Percentiles rank a stretch among this genome's conserved stretches.
These are phyloP conservation scores for Phlyctochytrium arcticum DNA, from an alignment of 192 early-diverging fungal genomes.

Conservation along the genomic window DNA sequence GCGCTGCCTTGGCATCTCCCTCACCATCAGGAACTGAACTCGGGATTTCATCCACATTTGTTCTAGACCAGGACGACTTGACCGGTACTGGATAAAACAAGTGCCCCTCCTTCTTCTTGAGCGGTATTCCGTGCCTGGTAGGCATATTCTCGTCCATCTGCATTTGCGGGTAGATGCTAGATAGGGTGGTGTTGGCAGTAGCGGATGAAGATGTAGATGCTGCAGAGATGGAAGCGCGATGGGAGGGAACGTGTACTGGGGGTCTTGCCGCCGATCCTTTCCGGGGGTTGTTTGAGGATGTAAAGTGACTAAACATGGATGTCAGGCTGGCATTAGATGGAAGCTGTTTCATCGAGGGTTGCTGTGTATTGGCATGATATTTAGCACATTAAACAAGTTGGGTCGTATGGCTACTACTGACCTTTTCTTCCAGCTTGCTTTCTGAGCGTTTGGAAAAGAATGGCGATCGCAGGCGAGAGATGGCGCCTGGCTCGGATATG, in stretches of 20 bases:
- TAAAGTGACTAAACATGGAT: constrained; percentile 26
- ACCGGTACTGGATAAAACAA: constrained; percentile 16
- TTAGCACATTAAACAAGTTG: background rate
- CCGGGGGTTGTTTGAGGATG: constrained; percentile 3
- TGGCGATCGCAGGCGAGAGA: background rate
- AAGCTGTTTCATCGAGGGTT: background rate
- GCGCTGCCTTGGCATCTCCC: background rate
- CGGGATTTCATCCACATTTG: background rate
- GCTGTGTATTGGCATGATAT: too few relatives aligned
- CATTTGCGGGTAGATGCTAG: constrained; percentile 6
- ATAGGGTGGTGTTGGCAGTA: constrained; percentile 11
- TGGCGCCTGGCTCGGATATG: background rate
- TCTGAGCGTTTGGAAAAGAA: background rate
- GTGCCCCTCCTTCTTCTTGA: constrained; percentile 23
- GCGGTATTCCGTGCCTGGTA: constrained; percentile 2
- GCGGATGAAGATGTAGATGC: constrained; percentile 19
- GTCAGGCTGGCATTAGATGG: constrained; percentile 14
- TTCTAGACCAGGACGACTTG: constrained; percentile 4
- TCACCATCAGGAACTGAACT: background rate
- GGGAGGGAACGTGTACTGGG: background rate
- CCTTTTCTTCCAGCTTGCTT: constrained; percentile 1
- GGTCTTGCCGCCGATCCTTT: background rate
- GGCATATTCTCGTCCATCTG: background rate
- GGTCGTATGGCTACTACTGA: background rate
- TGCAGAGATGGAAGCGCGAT: constrained; percentile 15